Conservation (phyloP, 306 rosid genomes). For the Acacia confusa region DNA sequence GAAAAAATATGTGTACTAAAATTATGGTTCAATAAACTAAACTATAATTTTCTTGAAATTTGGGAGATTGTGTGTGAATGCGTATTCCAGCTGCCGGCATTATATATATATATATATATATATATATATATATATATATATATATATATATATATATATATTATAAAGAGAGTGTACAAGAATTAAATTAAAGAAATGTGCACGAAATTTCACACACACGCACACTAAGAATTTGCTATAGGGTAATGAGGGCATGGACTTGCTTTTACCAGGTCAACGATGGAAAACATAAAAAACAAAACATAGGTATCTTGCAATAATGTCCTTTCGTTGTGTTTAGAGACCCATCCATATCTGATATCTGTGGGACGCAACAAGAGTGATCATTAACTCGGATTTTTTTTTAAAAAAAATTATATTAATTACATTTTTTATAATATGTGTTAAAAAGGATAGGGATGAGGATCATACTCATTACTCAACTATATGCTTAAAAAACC, state of each 20-base stretch:
- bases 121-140: background rate
- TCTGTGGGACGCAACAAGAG: background rate
- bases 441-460: too few species aligned
- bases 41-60: background rate
- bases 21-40: background rate
- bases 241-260: background rate
- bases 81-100: background rate
- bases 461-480: too few species aligned
- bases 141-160: background rate
- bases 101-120: background rate
- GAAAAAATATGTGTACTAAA: background rate
- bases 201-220: too few species aligned
- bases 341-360: constrained; percentile 10
- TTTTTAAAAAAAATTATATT: too few species aligned
- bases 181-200: too few species aligned
- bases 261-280: constrained; percentile 35
- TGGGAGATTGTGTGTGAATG: background rate
- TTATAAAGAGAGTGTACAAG: background rate
- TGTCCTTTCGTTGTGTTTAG: constrained; percentile 37
- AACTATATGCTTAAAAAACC: background rate
- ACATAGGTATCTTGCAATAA: background rate
- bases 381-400: too few species aligned
- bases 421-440: too few species aligned
- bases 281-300: background rate
- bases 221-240: background rate